phyloP scores from a whole-genome alignment of 495 filamentous ascomycete genomes.

The Penicillium arizonense region DNA sequence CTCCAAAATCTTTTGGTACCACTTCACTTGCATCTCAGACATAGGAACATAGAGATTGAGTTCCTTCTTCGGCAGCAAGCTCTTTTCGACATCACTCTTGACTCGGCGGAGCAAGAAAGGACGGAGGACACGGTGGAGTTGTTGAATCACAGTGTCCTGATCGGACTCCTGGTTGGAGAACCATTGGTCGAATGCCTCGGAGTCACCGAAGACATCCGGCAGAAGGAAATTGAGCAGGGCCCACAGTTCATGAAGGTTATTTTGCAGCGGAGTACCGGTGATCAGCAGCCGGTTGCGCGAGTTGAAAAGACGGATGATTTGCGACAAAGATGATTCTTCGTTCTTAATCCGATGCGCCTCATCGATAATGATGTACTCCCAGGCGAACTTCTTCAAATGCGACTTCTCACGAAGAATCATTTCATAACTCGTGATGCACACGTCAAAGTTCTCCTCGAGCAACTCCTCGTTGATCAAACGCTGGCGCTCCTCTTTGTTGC shows the following conservation, averaged over 20 bases:
- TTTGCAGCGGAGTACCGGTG: slow-evolving; percentile 95
- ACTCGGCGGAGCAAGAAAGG: slow-evolving; percentile 95
- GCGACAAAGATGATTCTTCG: slow-evolving; percentile 93
- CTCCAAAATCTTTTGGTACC: slow-evolving; percentile 98
- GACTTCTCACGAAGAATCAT: slow-evolving; percentile 96
- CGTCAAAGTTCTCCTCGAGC: slow-evolving; percentile 87
- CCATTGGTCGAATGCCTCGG: slow-evolving; percentile 98
- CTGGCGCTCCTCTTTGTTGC: slow-evolving; percentile 89
- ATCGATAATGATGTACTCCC: slow-evolving; percentile 99
- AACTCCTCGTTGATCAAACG: slow-evolving; percentile 87
- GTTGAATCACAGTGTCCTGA: slow-evolving; percentile 95
- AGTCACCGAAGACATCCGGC: slow-evolving; percentile 96
- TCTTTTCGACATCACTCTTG: slow-evolving; percentile 99
- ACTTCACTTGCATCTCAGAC: slow-evolving; percentile 98
- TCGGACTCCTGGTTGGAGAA: slow-evolving; percentile 86
- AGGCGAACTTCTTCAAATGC: slow-evolving; percentile 94
- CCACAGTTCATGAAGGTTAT: slow-evolving; percentile 99
- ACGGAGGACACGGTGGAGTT: slow-evolving; percentile 88
- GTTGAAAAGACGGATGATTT: slow-evolving; percentile 96
- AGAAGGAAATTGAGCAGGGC: slow-evolving; percentile 94
- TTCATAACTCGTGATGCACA: slow-evolving; percentile 94
- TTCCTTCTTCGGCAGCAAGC: slow-evolving; percentile 94
- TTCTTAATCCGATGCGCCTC: slow-evolving; percentile 99
- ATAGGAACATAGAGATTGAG: slow-evolving; percentile 97
- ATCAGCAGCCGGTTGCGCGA: slow-evolving; percentile 94